These are phyloP conservation scores for Calocybe cyanea DNA, from an alignment of 768 basidiomycete species.

Conservation along the genomic window DNA sequence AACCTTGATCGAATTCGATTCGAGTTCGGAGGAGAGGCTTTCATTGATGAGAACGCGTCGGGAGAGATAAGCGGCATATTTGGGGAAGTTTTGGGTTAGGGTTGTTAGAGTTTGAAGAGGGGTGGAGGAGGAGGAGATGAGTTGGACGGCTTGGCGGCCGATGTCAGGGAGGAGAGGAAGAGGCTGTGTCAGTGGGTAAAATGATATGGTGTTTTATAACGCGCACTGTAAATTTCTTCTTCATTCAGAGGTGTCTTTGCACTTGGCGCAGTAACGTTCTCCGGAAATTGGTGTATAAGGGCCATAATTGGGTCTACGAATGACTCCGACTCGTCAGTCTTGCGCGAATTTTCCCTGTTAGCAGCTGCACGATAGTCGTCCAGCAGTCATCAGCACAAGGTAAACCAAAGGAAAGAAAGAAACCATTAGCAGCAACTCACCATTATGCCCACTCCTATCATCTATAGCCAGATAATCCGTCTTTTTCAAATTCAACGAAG, in stretches of 20 bases:
- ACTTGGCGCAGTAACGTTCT: slow-evolving; percentile 34
- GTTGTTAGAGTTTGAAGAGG: slow-evolving; percentile 56
- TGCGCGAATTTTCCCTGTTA: slow-evolving; percentile 4
- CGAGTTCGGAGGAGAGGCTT: slow-evolving; percentile 51
- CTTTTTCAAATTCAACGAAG: slow-evolving; percentile 90
- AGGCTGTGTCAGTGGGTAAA: slow-evolving; percentile 1
- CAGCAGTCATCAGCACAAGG: neutral
- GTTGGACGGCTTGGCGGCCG: slow-evolving; percentile 69
- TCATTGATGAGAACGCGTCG: slow-evolving; percentile 58
- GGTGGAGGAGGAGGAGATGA: slow-evolving; percentile 58
- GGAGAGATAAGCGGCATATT: slow-evolving; percentile 71
- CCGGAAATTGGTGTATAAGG: slow-evolving; percentile 37
- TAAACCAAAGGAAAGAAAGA: neutral
- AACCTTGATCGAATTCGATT: slow-evolving; percentile 50
- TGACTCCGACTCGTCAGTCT: slow-evolving; percentile 24
- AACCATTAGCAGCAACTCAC: slow-evolving; percentile 5
- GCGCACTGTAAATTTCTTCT: slow-evolving; percentile 53
- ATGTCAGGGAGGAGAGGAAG: slow-evolving; percentile 39
- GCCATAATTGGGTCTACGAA: slow-evolving; percentile 31
- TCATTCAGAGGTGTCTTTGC: slow-evolving; percentile 40
- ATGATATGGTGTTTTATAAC: neutral
- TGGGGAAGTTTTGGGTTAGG: slow-evolving; percentile 87
- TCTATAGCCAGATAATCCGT: slow-evolving; percentile 95
- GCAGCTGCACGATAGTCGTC: slow-evolving; percentile 8
- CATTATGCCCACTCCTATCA: slow-evolving; percentile 53